A percentile compares a stretch with the other conserved stretches of the same genome.
These are phyloP conservation scores for Coelastrella sp. DNA, from an alignment of 139 green algal genomes.

Conservation along the genomic window DNA sequence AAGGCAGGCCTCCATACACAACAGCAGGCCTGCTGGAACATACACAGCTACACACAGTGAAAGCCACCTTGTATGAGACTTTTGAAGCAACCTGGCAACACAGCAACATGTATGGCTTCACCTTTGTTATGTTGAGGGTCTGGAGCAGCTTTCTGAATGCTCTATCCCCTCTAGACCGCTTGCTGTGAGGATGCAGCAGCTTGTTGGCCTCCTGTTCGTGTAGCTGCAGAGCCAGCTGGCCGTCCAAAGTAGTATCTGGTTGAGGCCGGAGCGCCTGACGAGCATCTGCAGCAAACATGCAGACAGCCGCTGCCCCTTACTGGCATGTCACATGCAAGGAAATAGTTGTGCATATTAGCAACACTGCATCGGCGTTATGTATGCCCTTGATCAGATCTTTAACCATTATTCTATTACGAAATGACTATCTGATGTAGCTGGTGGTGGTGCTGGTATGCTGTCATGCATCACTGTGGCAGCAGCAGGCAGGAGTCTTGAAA, in stretches of 20 bases:
- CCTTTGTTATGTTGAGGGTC: not conserved
- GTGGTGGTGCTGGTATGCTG: not conserved
- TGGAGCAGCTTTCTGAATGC: not conserved
- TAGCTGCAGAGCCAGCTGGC: constrained; percentile 34
- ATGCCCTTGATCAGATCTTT: too few species aligned
- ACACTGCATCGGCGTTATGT: too few species aligned
- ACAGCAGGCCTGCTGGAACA: too few species aligned
- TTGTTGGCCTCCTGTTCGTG: constrained; percentile 5
- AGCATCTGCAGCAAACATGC: not conserved
- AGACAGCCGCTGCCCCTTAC: too few species aligned
- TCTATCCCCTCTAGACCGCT: not conserved
- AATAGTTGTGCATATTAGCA: not conserved
- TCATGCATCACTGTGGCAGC: too few species aligned
- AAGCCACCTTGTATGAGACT: too few species aligned
- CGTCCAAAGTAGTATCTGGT: constrained; percentile 27
- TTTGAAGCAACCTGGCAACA: too few species aligned
- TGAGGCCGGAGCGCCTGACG: not conserved
- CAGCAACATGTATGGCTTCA: not conserved
- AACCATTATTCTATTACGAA: too few species aligned
- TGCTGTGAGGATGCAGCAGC: not conserved
- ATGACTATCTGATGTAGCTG: too few species aligned
- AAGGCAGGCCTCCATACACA: too few species aligned
- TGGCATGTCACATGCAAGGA: not conserved
- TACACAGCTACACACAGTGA: too few species aligned
- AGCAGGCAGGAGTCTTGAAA: too few species aligned